These are phyloP conservation scores for Penicillium sumatraense DNA, from an alignment of 2,329 filamentous ascomycete genomes.

Conservation along the genomic window DNA sequence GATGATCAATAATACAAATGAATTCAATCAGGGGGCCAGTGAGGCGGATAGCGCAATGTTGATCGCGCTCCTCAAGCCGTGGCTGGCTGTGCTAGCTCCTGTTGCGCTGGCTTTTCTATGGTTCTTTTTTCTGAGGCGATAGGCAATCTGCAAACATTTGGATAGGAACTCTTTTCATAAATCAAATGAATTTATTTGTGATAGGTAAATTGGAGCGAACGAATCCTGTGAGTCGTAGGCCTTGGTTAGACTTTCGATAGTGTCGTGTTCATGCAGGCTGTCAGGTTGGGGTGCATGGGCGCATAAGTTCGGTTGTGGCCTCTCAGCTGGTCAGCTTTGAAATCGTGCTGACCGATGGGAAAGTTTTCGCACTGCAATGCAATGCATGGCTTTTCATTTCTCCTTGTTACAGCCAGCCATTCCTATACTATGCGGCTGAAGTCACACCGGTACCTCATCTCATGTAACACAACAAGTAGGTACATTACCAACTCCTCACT, in stretches of 20 bases:
- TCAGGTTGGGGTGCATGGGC: not conserved
- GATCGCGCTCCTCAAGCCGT: not conserved
- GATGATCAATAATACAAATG: constrained; percentile 23
- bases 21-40: constrained; percentile 6
- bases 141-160: not conserved
- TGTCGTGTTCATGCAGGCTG: not conserved
- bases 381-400: not conserved
- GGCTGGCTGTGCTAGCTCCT: constrained; percentile 4
- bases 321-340: not conserved
- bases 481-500: no score
- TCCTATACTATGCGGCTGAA: not conserved
- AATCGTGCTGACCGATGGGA: not conserved
- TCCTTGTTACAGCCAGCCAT: not conserved
- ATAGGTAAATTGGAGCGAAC: not conserved
- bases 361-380: not conserved
- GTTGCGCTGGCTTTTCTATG: not conserved
- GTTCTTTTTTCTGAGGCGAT: not conserved
- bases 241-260: not conserved
- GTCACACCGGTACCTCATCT: not conserved
- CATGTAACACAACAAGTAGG: not conserved
- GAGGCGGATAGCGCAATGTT: constrained; percentile 2
- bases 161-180: not conserved
- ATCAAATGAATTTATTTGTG: not conserved
- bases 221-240: not conserved
- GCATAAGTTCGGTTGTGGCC: not conserved